phyloP scores from a whole-genome alignment of 805 yeast species.

The Kazachstania taianensis region DNA sequence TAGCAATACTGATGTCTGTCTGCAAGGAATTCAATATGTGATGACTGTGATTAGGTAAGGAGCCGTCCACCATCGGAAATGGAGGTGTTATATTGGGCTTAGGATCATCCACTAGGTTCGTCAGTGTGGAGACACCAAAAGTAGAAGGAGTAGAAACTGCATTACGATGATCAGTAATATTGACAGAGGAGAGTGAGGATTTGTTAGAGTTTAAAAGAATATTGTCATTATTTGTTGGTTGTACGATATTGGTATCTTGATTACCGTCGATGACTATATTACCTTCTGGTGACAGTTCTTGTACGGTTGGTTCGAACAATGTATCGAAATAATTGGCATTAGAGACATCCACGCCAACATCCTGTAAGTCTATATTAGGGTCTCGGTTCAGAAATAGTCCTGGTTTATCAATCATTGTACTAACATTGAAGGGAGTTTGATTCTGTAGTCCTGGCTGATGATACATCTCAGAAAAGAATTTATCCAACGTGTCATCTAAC shows the following conservation, averaged over 20 bases:
- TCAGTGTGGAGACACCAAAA: too few relatives aligned
- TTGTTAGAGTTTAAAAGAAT: background rate
- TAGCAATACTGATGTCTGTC: conserved; percentile 24
- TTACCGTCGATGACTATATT: background rate
- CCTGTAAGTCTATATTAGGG: conserved; percentile 13
- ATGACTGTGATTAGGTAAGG: too few relatives aligned
- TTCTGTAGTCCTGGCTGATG: too few relatives aligned
- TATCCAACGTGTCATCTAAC: too few relatives aligned
- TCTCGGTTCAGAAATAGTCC: conserved; percentile 14
- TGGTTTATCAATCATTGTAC: conserved; percentile 26
- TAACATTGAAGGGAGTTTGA: conserved; percentile 15
- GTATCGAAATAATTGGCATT: conserved; percentile 19
- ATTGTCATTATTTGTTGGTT: background rate
- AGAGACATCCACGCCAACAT: conserved; percentile 13
- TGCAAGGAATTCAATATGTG: conserved; percentile 10
- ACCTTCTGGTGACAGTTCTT: background rate
- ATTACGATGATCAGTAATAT: too few relatives aligned
- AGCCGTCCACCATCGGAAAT: too few relatives aligned
- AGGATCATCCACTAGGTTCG: too few relatives aligned
- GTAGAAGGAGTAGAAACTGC: too few relatives aligned
- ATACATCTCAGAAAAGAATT: too few relatives aligned
- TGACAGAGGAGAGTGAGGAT: too few relatives aligned
- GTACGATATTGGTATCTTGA: background rate
- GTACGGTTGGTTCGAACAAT: conserved; percentile 8
- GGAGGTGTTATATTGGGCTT: too few relatives aligned